Percentiles rank a stretch among this genome's conserved stretches.
Conservation (phyloP, 2,329 filamentous ascomycete genomes). For the Geosmithia morbida region DNA sequence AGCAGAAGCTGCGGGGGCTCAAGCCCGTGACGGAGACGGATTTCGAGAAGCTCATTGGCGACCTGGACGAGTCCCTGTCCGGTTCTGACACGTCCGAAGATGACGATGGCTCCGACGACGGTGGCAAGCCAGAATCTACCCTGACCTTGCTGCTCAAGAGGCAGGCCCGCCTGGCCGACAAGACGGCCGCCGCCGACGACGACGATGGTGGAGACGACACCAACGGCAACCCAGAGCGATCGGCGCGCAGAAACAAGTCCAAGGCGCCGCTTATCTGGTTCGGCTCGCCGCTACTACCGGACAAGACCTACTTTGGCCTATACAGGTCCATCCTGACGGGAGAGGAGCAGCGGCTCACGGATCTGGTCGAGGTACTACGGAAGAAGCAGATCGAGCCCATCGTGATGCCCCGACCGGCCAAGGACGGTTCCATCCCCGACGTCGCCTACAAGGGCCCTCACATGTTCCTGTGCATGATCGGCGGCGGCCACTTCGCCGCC, state of each 20-base stretch:
- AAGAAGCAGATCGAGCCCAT: slow-evolving; percentile 64
- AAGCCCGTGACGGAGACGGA: slow-evolving; percentile 62
- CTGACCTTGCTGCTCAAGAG: slow-evolving; percentile 67
- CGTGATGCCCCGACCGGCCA: slow-evolving; percentile 45
- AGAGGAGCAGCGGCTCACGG: slow-evolving; percentile 48
- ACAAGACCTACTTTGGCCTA: slow-evolving; percentile 68
- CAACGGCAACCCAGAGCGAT: slow-evolving; percentile 14
- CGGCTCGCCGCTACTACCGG: slow-evolving; percentile 56
- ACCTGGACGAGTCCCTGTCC: slow-evolving; percentile 83
- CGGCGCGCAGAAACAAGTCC: slow-evolving; percentile 36
- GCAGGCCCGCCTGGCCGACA: slow-evolving; percentile 59
- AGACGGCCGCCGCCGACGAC: slow-evolving; percentile 31
- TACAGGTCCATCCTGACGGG: slow-evolving; percentile 71
- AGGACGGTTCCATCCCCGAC: slow-evolving; percentile 33
- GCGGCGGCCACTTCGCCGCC: slow-evolving; percentile 90
- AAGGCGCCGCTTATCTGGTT: slow-evolving; percentile 80
- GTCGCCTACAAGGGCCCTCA: slow-evolving; percentile 58
- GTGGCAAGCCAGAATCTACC: slow-evolving; percentile 52
- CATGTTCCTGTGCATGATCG: slow-evolving; percentile 96
- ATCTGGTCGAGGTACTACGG: slow-evolving; percentile 53
- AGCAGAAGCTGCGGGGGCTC: slow-evolving; percentile 69
- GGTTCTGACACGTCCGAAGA: slow-evolving; percentile 66
- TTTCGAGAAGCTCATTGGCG: slow-evolving; percentile 73
- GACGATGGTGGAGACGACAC: slow-evolving; percentile 15
- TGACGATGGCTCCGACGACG: slow-evolving; percentile 58